phyloP scores from a whole-genome alignment of 2,329 filamentous ascomycete species.

The Lachnum nothofagi region DNA sequence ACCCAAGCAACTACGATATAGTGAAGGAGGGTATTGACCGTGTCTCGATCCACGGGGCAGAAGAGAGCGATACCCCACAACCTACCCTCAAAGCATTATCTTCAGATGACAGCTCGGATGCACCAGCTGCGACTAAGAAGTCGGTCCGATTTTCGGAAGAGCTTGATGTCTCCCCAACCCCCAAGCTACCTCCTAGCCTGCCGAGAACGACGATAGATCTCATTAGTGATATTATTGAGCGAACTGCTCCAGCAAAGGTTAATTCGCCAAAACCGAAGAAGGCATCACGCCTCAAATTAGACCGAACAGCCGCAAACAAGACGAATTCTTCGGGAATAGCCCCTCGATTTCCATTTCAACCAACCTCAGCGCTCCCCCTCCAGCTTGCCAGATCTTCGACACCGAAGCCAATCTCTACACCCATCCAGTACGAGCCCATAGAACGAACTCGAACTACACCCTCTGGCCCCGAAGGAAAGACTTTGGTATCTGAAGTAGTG shows the following conservation, averaged over 20 bases:
- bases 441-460: slow-evolving; percentile 23
- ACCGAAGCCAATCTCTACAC: slow-evolving; percentile 24
- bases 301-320: too few relatives aligned
- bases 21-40: slow-evolving; percentile 52
- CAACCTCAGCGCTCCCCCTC: slow-evolving; percentile 8
- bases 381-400: slow-evolving; percentile 21
- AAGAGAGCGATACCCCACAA: not conserved
- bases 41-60: slow-evolving; percentile 43
- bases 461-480: slow-evolving; percentile 38
- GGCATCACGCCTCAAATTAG: slow-evolving; percentile 34
- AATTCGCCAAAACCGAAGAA: slow-evolving; percentile 29
- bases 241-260: slow-evolving; percentile 22
- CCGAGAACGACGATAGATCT: slow-evolving; percentile 32
- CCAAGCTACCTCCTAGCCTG: slow-evolving; percentile 28
- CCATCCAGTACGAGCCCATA: slow-evolving; percentile 22
- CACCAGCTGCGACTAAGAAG: slow-evolving; percentile 44
- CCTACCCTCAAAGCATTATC: slow-evolving; percentile 12
- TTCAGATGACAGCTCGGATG: not conserved
- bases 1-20: slow-evolving; percentile 31
- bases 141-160: slow-evolving; percentile 74
- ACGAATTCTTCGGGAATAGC: slow-evolving; percentile 18
- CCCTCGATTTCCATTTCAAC: slow-evolving; percentile 19
- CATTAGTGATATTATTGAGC: slow-evolving; percentile 44
- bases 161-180: slow-evolving; percentile 61
- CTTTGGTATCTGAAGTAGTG: slow-evolving; percentile 56